Evolutionary conservation across 306 rosid species (phyloP).

Genomic region (Gynostemma pentaphyllum): DNA sequence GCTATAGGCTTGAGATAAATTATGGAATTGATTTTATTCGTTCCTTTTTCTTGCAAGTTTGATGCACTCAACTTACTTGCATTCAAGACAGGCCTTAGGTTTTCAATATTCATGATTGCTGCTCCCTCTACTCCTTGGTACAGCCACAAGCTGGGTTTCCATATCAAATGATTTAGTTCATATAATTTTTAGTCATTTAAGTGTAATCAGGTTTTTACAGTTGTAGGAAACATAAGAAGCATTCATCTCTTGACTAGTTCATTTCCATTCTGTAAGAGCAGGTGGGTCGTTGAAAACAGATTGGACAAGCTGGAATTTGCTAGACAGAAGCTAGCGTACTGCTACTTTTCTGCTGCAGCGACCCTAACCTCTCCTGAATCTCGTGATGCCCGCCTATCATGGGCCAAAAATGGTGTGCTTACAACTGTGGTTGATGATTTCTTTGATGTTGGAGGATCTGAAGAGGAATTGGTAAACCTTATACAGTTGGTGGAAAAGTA

Average conservation of each 20-base stretch:
- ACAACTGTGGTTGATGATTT: conserved; percentile 82
- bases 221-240: neutral
- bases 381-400: conserved; percentile 69
- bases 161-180: neutral
- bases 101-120: neutral
- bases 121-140: neutral
- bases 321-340: conserved; percentile 60
- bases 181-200: neutral
- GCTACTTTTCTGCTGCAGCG: conserved; percentile 64
- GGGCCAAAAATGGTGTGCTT: conserved; percentile 71
- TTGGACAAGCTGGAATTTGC: conserved; percentile 75
- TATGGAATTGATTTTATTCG: neutral
- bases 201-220: neutral
- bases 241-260: neutral
- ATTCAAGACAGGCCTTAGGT: neutral
- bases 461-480: conserved; percentile 58
- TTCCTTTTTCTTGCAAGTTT: neutral
- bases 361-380: conserved; percentile 46
- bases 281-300: conserved; percentile 56
- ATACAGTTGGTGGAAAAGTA: conserved; percentile 64
- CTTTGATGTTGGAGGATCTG: conserved; percentile 61
- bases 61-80: neutral
- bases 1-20: neutral
- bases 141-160: neutral
- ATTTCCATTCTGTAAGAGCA: conserved; percentile 19